Percentiles rank a stretch among this genome's conserved stretches.
These are phyloP conservation scores for Zostera marina DNA, from an alignment of 116 monocot genomes.

Conservation along the genomic window DNA sequence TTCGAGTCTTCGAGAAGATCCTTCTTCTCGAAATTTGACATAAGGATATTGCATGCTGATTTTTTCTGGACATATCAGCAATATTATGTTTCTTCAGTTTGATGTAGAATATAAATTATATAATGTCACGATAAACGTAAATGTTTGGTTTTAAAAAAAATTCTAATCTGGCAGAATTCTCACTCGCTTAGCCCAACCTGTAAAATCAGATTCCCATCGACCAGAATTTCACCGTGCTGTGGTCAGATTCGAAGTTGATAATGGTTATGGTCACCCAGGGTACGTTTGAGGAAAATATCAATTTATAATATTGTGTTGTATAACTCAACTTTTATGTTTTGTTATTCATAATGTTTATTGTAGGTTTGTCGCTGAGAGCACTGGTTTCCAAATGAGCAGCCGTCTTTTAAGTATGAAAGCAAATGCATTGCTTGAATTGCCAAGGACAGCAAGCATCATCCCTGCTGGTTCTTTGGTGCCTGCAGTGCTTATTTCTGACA, in stretches of 20 bases:
- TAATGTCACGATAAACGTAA: not conserved
- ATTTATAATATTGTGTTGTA: not conserved
- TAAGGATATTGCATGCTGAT: not conserved
- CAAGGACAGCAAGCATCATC: constrained; percentile 35
- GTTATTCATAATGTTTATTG: constrained; percentile 6
- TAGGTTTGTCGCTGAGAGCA: constrained; percentile 90
- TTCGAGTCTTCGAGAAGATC: too few species aligned
- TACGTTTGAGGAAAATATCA: constrained; percentile 9
- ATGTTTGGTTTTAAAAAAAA: not conserved
- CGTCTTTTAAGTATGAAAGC: constrained; percentile 91
- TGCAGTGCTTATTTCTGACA: constrained; percentile 74
- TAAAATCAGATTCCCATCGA: constrained; percentile 42
- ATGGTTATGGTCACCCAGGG: constrained; percentile 61
- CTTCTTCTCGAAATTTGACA: not conserved
- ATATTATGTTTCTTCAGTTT: not conserved
- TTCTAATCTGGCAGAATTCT: constrained; percentile 47
- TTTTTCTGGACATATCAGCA: not conserved
- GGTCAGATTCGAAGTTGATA: constrained; percentile 57
- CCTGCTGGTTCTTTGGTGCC: constrained; percentile 51
- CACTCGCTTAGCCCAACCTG: constrained; percentile 36
- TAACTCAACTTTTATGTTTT: not conserved
- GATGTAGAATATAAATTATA: not conserved
- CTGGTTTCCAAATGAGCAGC: constrained; percentile 76
- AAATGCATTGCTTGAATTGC: constrained; percentile 78
- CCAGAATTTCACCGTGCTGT: constrained; percentile 78